These are phyloP conservation scores for Musa balbisiana DNA, from an alignment of 202 grass and related monocot species.

Conservation along the genomic window DNA sequence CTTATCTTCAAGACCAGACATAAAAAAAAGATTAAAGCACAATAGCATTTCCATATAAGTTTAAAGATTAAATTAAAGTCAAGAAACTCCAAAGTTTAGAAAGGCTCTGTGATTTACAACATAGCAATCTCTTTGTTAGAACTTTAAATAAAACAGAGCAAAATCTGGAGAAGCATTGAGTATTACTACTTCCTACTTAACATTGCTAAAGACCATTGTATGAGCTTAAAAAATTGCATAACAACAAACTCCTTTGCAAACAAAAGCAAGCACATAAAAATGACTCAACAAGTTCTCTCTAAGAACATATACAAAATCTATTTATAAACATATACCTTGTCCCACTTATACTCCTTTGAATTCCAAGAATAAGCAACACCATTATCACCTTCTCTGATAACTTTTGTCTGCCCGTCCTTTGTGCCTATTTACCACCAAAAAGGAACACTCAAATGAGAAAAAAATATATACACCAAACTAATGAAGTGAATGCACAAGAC, in stretches of 20 bases:
- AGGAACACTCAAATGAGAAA: not conserved
- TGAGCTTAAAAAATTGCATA: not conserved
- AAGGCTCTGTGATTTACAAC: too few relatives aligned
- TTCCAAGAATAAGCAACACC: slow-evolving; percentile 98
- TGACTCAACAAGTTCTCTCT: not conserved
- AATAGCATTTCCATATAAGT: too few relatives aligned
- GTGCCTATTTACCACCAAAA: slow-evolving; percentile 46
- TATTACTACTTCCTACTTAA: not conserved
- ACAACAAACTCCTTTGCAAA: not conserved
- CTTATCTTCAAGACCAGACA: too few relatives aligned
- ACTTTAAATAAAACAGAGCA: too few relatives aligned
- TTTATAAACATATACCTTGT: slow-evolving; percentile 49
- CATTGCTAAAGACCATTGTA: not conserved
- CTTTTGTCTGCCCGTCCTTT: slow-evolving; percentile 65
- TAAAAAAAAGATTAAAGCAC: too few relatives aligned
- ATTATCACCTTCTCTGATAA: slow-evolving; percentile 91
- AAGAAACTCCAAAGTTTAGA: too few relatives aligned
- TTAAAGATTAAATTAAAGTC: too few relatives aligned
- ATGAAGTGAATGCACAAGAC: not conserved
- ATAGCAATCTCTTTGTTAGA: too few relatives aligned
- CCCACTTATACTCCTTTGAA: slow-evolving; percentile 69
- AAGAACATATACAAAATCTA: slow-evolving; percentile 9
- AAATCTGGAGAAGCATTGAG: too few relatives aligned
- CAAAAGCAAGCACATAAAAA: not conserved
- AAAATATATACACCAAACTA: not conserved